Evolutionary conservation across 371 early-diverging fungal genomes (phyloP).

Genomic region (Saksenaea vasiformis): DNA sequence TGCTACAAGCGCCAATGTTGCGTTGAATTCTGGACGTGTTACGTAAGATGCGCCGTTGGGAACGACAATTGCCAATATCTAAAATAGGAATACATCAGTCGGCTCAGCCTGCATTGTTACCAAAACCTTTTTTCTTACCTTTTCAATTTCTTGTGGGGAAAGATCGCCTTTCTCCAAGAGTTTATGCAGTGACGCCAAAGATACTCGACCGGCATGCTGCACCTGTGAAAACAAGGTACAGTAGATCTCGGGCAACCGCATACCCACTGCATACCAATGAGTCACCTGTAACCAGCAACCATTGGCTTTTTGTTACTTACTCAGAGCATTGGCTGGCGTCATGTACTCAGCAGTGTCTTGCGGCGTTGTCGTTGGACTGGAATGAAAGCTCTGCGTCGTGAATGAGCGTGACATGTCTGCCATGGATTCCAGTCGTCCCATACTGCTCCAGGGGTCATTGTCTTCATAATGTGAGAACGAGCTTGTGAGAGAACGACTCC

Average conservation of each 20-base stretch:
- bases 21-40: constrained; percentile 69
- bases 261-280: constrained; percentile 32
- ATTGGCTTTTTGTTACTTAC: neutral
- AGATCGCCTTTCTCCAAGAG: constrained; percentile 17
- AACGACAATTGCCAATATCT: constrained; percentile 45
- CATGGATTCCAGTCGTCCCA: constrained; percentile 2
- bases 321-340: neutral
- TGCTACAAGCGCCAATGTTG: constrained; percentile 68
- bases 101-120: neutral
- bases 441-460: neutral
- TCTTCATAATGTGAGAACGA: constrained; percentile 1
- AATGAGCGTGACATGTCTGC: neutral
- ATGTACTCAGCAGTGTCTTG: neutral
- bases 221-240: constrained; percentile 48
- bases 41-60: constrained; percentile 54
- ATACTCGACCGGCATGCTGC: constrained; percentile 43
- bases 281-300: neutral
- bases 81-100: neutral
- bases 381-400: neutral
- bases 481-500: neutral
- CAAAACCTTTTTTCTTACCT: constrained; percentile 30
- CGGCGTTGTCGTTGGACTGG: neutral
- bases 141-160: constrained; percentile 30
- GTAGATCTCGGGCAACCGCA: constrained; percentile 49
- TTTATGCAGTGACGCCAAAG: constrained; percentile 39